phyloP scores from a whole-genome alignment of 768 basidiomycete species.

The Multifurca ochricompacta region DNA sequence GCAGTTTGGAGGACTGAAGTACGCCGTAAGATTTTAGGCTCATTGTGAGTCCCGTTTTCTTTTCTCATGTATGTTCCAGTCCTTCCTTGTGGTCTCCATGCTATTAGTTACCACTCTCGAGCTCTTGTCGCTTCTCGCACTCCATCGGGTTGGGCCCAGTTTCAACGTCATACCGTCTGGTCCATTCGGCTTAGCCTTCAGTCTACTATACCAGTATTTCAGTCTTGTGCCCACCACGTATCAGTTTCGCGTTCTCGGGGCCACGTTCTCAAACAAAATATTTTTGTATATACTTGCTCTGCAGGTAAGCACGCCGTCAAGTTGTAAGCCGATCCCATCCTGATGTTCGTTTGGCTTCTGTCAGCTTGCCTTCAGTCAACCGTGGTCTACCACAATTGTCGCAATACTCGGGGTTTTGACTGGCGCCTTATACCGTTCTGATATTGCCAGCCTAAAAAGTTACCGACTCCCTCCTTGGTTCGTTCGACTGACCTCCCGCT shows the following conservation, averaged over 20 bases:
- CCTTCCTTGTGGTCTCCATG: conserved; percentile 64
- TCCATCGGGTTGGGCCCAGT: conserved; percentile 46
- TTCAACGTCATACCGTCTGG: conserved; percentile 73
- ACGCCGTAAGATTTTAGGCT: conserved; percentile 50
- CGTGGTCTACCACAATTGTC: conserved; percentile 57
- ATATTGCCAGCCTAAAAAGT: conserved; percentile 66
- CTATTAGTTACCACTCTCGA: conserved; percentile 61
- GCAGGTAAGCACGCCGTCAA: conserved; percentile 42
- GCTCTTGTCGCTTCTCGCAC: conserved; percentile 54
- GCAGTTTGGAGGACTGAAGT: conserved; percentile 82
- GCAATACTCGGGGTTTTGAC: conserved; percentile 57
- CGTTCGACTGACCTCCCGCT: conserved; percentile 46
- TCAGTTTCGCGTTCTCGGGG: conserved; percentile 64
- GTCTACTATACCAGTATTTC: conserved; percentile 75
- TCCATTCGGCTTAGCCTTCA: conserved; percentile 69
- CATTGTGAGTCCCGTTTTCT: not conserved
- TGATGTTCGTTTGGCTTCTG: not conserved
- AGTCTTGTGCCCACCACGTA: conserved; percentile 72
- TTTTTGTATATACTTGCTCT: conserved; percentile 62
- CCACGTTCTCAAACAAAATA: conserved; percentile 69
- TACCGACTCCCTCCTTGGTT: conserved; percentile 66
- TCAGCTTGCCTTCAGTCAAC: conserved; percentile 61
- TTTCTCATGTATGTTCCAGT: conserved; percentile 38
- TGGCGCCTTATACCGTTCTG: conserved; percentile 79
- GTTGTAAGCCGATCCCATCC: not conserved